Evolutionary conservation across 2,329 filamentous ascomycete species (phyloP), one percentile per base, ranked within the genome.

Genomic region (Exophiala sp.): DNA sequence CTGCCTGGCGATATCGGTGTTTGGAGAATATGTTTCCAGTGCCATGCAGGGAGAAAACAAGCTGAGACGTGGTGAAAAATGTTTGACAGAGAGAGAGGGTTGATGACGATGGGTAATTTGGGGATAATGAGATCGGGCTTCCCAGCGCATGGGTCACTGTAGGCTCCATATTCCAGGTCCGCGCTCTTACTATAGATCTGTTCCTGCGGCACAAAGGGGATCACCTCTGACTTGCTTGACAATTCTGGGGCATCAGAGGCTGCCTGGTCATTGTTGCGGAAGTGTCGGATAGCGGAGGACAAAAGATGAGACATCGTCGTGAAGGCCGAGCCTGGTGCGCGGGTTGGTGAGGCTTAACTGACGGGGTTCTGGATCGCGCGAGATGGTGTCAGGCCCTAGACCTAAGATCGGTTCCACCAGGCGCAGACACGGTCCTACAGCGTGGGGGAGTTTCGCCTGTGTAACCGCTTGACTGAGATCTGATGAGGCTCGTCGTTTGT

Each of bases 171-270:
- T 45, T 57, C 54, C 7, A 57, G 45, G 23, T 46, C 45, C 11
- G 51, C 37, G 30, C 48, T 40, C 19, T 40, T 42, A 9, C 46
- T 21, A 37, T 52, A 54, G 16, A 51, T 24, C 42, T 48, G 54
- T 43, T 54, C 51, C 51, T 52, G 50, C 37, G 51, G 50, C 43
- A 57, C 34, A 18, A 57, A 57, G 44, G 54, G 54, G 21, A 57
- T 46, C 38, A 43, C 44, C 34, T 57, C 54, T n/a, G 44, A 13
- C 10, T 49, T 14, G 35, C 21, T 9, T 9, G 50, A 47, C 45
- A 39, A 46, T 46, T 54, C 51, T 45, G 42, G 24, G 21, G 18
- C 18, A 16, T 13, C 19, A 22, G 41, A 18, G 7, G 27, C 10
- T 35, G n/a, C 34, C 27, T 14, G 29, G 34, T 42, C 32, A 27